phyloP scores from a whole-genome alignment of 306 rosid genomes.

The Corylus heterophylla region DNA sequence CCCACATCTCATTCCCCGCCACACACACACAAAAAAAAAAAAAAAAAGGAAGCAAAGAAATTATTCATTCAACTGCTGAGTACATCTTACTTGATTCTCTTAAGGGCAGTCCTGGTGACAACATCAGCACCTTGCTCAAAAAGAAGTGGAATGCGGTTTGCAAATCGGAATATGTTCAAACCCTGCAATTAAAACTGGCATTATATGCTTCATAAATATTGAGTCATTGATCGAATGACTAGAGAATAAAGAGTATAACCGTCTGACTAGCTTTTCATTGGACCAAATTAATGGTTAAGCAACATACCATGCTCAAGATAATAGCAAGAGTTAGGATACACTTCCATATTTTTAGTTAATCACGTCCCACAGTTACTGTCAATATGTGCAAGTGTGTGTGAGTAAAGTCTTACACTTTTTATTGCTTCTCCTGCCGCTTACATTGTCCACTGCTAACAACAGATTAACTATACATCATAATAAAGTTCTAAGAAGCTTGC shows the following conservation, averaged over 20 bases:
- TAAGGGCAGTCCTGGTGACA: conserved; percentile 88
- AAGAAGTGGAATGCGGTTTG: conserved; percentile 98
- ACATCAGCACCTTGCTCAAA: conserved; percentile 99
- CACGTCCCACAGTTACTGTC: background rate
- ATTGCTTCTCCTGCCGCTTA: background rate
- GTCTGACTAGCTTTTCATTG: background rate
- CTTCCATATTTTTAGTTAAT: background rate
- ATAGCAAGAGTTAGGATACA: background rate
- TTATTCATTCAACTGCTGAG: background rate
- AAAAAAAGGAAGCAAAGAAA: conserved; percentile 6
- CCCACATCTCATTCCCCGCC: background rate
- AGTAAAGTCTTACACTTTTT: background rate
- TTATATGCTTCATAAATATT: conserved; percentile 18
- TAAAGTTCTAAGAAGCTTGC: background rate
- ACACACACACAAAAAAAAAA: background rate
- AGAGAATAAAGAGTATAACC: background rate
- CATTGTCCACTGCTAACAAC: background rate
- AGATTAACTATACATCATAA: background rate
- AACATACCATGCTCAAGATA: background rate
- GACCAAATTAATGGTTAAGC: conserved; percentile 1
- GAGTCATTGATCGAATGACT: conserved; percentile 5
- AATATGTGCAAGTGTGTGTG: background rate
- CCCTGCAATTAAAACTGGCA: conserved; percentile 57
- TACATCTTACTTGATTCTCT: conserved; percentile 81
- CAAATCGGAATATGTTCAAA: conserved; percentile 90